These are phyloP conservation scores for Rhodocollybia butyracea DNA, from an alignment of 768 basidiomycete species.

Conservation along the genomic window DNA sequence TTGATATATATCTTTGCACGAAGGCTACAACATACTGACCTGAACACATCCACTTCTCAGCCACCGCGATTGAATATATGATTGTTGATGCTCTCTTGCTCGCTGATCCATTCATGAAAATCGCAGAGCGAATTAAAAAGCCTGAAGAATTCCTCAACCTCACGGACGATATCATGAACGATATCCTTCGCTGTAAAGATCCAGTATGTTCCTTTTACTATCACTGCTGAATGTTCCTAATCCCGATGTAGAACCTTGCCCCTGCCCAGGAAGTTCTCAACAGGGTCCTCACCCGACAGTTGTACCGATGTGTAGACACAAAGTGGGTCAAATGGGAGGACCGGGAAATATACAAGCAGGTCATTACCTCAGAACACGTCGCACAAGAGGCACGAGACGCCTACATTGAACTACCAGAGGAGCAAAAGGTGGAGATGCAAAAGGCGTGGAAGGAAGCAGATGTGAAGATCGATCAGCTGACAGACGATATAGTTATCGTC, in stretches of 20 bases:
- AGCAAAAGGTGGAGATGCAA: conserved; percentile 15
- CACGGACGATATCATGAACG: conserved; percentile 63
- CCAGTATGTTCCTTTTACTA: conserved; percentile 35
- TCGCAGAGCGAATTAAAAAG: conserved; percentile 53
- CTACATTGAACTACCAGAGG: conserved; percentile 12
- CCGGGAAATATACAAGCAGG: conserved; percentile 28
- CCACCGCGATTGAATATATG: conserved; percentile 81
- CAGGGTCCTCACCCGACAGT: conserved; percentile 57
- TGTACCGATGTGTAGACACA: conserved; percentile 71
- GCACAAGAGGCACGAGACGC: conserved; percentile 36
- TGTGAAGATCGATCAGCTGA: conserved; percentile 30
- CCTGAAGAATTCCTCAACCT: conserved; percentile 60
- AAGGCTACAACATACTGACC: too few relatives aligned
- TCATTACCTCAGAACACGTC: conserved; percentile 41
- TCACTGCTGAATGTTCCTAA: conserved; percentile 1
- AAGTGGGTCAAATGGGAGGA: conserved; percentile 45
- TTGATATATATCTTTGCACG: not conserved
- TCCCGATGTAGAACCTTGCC: conserved; percentile 48
- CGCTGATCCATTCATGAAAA: conserved; percentile 63
- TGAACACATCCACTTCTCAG: conserved; percentile 28
- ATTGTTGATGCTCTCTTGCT: conserved; percentile 69
- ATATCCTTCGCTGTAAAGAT: conserved; percentile 52
- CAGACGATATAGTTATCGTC: conserved; percentile 56
- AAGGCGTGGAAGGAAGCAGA: conserved; percentile 11
- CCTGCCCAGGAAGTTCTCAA: conserved; percentile 57